Base-by-base conservation (phyloP, 2,329 filamentous ascomycete genomes). In the Alternaria conjuncta region DNA sequence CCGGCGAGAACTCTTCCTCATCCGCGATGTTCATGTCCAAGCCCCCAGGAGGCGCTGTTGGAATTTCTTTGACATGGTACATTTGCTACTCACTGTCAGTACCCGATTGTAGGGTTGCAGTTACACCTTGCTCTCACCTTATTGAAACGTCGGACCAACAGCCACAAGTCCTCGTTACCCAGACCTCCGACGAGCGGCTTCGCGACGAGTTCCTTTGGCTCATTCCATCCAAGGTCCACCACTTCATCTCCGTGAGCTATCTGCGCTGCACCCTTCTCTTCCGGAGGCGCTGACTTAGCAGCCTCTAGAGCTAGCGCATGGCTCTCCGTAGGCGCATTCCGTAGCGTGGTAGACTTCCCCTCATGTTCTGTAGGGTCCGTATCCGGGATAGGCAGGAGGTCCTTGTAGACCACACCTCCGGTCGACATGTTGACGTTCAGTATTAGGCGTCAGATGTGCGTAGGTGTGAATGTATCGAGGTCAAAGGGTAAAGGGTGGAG, bases 1-100 rank as follows among this genome's bases (percentile, higher is more conserved):
- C 92, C 0, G 93, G 92, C 0, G 91, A 92, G 77, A 96, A 96
- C 61, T 94, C 91, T 69, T 96, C 92, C 57, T 95, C 90, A 43
- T 94, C 90, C 5, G 92, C 90, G 60, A 93, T 90, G 70, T 94
- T 93, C 62, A 96, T 85, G 77, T 96, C 93, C 41, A 97, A 82
- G 13, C 89, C 88, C 6, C 90, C 91, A 1, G 91, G 85, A 1
- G 87, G 84, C 8, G 87, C 79, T 51, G 85, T 78, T 0, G 85
- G 81, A 9, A 90, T 87, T 26, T 90, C 88, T 76, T 92, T 93
- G 70, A 96, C 91, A 80, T 88, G 86, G 75, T 89, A 89, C 77
- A 89, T 86, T 87, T 89, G 87, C 87, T 80, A 57, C 44, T 41
- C 8, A 46, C 12, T 5, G 55, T 80, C 65, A 82, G 75, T 55